Percentiles rank a stretch among this genome's conserved stretches.
Conservation (phyloP, 768 basidiomycete genomes). For the Asterophora parasitica region DNA sequence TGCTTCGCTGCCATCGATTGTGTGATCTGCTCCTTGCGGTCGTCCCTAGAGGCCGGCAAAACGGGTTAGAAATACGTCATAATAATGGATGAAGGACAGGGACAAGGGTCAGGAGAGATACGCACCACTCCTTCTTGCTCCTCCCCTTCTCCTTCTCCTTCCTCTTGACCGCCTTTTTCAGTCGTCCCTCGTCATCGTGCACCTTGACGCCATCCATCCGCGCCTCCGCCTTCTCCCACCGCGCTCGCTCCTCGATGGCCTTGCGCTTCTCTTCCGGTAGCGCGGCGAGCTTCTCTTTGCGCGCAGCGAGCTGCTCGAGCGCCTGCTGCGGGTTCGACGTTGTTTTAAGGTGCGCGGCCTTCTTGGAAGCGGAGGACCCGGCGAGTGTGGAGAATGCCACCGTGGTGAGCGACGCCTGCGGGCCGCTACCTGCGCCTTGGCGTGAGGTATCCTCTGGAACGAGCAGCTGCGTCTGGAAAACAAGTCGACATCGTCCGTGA, state of each 20-base stretch:
- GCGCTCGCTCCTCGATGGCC: constrained; percentile 72
- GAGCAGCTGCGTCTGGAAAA: constrained; percentile 59
- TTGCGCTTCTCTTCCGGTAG: constrained; percentile 84
- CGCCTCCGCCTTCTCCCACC: constrained; percentile 88
- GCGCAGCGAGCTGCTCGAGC: constrained; percentile 69
- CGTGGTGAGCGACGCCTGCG: constrained; percentile 45
- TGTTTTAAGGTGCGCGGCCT: constrained; percentile 49
- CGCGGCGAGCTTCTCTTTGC: constrained; percentile 70
- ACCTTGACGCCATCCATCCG: constrained; percentile 90
- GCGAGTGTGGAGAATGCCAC: constrained; percentile 66
- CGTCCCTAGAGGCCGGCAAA: constrained; percentile 64
- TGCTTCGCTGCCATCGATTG: constrained; percentile 78
- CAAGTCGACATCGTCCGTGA: constrained; percentile 1
- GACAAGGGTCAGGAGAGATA: constrained; percentile 4
- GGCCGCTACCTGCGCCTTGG: constrained; percentile 23
- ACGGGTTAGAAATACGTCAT: neutral
- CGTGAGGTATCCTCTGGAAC: constrained; percentile 49
- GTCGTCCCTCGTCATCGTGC: constrained; percentile 71
- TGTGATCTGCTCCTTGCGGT: constrained; percentile 74
- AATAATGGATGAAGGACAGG: neutral
- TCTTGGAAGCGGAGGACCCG: constrained; percentile 46
- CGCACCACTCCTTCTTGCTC: constrained; percentile 80
- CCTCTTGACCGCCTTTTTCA: constrained; percentile 93
- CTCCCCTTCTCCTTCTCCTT: constrained; percentile 88
- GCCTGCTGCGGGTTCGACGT: constrained; percentile 77